These are phyloP conservation scores for Fusarium tjaetaba DNA, from an alignment of 2,329 filamentous ascomycete species.

Conservation along the genomic window DNA sequence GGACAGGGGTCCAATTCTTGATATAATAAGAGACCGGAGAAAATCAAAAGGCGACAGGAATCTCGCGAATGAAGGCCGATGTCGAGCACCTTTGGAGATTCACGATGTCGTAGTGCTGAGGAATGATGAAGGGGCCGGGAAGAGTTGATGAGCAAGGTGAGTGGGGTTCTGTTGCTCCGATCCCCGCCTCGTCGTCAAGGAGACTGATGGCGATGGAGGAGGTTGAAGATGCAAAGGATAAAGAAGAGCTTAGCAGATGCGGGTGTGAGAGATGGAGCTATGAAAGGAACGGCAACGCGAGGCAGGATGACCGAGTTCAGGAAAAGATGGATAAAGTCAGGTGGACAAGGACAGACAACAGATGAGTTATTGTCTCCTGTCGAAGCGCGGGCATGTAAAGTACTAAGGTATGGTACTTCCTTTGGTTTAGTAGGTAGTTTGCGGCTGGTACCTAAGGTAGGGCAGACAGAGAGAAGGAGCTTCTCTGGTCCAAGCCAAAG, in stretches of 20 bases:
- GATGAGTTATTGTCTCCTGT: constrained; percentile 10
- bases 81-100: constrained; percentile 5
- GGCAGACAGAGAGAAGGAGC: constrained; percentile 25
- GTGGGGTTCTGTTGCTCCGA: constrained; percentile 34
- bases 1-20: constrained; percentile 4
- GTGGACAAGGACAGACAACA: constrained; percentile 4
- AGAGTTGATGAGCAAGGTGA: constrained; percentile 28
- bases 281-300: background rate
- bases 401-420: background rate
- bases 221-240: background rate
- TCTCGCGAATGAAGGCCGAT: background rate
- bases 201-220: constrained; percentile 1
- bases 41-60: background rate
- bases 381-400: background rate
- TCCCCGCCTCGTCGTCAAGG: constrained; percentile 35
- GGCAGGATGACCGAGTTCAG: constrained; percentile 2
- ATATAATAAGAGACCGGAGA: background rate
- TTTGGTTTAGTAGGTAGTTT: background rate
- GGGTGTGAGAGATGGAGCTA: background rate
- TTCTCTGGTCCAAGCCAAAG: constrained; percentile 6
- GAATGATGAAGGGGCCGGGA: constrained; percentile 22
- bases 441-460: background rate
- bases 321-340: constrained; percentile 1
- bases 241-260: constrained; percentile 1
- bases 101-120: constrained; percentile 18